Percentiles rank a stretch among this genome's conserved stretches.
Evolutionary conservation across 2,329 filamentous ascomycete species (phyloP).

Genomic region (Uncinocarpus reesii): DNA sequence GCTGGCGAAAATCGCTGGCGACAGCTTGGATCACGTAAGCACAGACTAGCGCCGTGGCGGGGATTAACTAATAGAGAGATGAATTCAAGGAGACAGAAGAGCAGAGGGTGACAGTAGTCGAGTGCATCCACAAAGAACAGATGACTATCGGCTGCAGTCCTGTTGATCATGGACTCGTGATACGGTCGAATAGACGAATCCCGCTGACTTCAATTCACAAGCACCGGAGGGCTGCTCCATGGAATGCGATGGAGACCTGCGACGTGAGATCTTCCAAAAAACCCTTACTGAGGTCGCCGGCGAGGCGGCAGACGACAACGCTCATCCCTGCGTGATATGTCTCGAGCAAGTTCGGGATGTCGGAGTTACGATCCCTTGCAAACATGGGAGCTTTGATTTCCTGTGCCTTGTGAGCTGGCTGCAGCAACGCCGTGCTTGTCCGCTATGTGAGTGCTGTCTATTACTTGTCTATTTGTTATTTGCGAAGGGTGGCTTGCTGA

Average conservation of each 20-base stretch:
- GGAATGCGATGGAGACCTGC: constrained; percentile 34
- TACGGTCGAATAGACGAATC: too few relatives aligned
- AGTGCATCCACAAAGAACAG: too few relatives aligned
- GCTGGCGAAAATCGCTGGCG: too few relatives aligned
- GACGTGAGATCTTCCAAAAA: constrained; percentile 36
- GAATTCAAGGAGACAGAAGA: too few relatives aligned
- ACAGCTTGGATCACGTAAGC: background rate
- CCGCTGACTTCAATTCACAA: too few relatives aligned
- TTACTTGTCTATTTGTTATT: background rate
- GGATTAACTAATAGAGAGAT: too few relatives aligned
- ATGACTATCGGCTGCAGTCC: too few relatives aligned
- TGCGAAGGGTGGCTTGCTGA: background rate
- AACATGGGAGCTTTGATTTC: constrained; percentile 74
- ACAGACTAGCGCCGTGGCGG: background rate
- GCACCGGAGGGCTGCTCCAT: too few relatives aligned
- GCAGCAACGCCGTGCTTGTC: constrained; percentile 60
- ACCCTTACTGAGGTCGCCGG: constrained; percentile 38
- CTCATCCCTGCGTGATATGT: constrained; percentile 71
- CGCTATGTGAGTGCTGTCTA: constrained; percentile 60
- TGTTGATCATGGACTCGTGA: too few relatives aligned
- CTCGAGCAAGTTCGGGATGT: constrained; percentile 63
- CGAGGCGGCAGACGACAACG: constrained; percentile 24
- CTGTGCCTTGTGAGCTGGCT: constrained; percentile 76
- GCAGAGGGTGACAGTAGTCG: too few relatives aligned
- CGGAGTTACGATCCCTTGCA: constrained; percentile 64